Percentiles rank a stretch among this genome's conserved stretches.
Evolutionary conservation across 441 rosid species (phyloP).

Genomic region (Gossypium gossypioides): DNA sequence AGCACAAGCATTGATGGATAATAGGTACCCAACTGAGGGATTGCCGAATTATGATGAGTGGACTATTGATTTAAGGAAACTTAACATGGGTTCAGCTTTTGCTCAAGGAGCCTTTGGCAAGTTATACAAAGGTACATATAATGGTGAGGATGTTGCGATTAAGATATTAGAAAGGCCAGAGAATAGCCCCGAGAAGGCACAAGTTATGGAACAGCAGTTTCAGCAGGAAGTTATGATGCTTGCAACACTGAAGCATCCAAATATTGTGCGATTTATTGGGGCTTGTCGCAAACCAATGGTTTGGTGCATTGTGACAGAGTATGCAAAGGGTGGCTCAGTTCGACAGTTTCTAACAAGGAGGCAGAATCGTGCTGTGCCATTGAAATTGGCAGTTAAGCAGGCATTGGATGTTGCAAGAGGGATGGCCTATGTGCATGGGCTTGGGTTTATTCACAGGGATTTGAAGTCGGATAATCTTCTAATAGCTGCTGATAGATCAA

Average conservation of each 20-base stretch:
- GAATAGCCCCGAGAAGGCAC: constrained; percentile 54
- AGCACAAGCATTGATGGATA: constrained; percentile 77
- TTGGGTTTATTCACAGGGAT: constrained; percentile 77
- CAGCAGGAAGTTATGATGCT: constrained; percentile 97
- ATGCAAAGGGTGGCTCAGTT: constrained; percentile 93
- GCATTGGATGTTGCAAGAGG: constrained; percentile 93
- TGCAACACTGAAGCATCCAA: constrained; percentile 71
- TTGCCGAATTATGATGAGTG: constrained; percentile 69
- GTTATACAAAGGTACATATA: constrained; percentile 79
- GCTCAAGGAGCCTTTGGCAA: constrained; percentile 98
- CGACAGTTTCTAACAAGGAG: constrained; percentile 72
- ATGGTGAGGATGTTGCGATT: constrained; percentile 86
- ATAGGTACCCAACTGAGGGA: constrained; percentile 56
- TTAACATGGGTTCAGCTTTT: constrained; percentile 81
- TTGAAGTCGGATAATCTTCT: constrained; percentile 88
- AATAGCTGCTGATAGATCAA: constrained; percentile 74
- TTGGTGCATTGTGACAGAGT: constrained; percentile 94
- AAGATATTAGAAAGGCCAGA: constrained; percentile 86
- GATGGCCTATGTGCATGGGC: constrained; percentile 86
- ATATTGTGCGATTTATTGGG: constrained; percentile 85
- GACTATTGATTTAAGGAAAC: constrained; percentile 86
- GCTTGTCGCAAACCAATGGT: constrained; percentile 85
- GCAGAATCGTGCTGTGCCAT: constrained; percentile 70
- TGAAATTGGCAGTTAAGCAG: constrained; percentile 87
- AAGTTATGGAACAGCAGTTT: constrained; percentile 87